These are phyloP conservation scores for Fusarium zealandicum DNA, from an alignment of 2,329 filamentous ascomycete genomes.

Conservation along the genomic window DNA sequence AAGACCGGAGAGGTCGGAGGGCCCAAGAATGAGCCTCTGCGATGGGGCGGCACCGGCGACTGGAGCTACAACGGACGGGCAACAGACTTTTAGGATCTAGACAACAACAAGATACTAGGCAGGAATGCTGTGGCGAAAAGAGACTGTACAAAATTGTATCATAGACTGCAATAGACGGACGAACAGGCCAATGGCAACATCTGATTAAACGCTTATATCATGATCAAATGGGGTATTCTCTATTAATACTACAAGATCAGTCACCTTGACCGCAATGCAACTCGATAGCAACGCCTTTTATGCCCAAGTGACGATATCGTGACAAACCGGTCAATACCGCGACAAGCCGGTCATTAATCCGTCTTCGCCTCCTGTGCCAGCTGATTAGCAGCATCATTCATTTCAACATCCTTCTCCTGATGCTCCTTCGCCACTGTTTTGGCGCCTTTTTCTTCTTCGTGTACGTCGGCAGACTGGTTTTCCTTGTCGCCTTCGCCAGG, in stretches of 20 bases:
- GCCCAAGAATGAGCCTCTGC: conserved; percentile 93
- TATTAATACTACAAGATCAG: conserved; percentile 38
- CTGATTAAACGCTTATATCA: conserved; percentile 29
- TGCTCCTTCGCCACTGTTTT: conserved; percentile 8
- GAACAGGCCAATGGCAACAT: conserved; percentile 12
- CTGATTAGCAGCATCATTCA: conserved; percentile 39
- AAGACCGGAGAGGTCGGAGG: conserved; percentile 95
- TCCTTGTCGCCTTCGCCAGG: conserved; percentile 56
- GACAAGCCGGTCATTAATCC: conserved; percentile 23
- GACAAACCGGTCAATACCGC: conserved; percentile 19
- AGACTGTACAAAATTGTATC: conserved; percentile 30
- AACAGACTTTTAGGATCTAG: conserved; percentile 77
- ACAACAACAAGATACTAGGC: not conserved
- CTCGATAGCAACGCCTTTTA: conserved; percentile 37
- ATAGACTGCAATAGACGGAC: conserved; percentile 18
- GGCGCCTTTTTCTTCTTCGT: conserved; percentile 13
- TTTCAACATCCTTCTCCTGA: conserved; percentile 44
- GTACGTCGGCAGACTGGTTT: conserved; percentile 46
- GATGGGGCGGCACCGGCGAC: conserved; percentile 78
- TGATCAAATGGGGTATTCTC: conserved; percentile 40
- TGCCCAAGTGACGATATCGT: conserved; percentile 20
- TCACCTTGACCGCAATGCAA: conserved; percentile 31
- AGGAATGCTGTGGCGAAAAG: not conserved
- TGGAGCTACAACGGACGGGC: conserved; percentile 97
- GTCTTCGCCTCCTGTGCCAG: conserved; percentile 22